Evolutionary conservation across 2,329 filamentous ascomycete genomes (phyloP), one percentile per base, ranked within the genome.

Genomic region (Trichoderma sp.): DNA sequence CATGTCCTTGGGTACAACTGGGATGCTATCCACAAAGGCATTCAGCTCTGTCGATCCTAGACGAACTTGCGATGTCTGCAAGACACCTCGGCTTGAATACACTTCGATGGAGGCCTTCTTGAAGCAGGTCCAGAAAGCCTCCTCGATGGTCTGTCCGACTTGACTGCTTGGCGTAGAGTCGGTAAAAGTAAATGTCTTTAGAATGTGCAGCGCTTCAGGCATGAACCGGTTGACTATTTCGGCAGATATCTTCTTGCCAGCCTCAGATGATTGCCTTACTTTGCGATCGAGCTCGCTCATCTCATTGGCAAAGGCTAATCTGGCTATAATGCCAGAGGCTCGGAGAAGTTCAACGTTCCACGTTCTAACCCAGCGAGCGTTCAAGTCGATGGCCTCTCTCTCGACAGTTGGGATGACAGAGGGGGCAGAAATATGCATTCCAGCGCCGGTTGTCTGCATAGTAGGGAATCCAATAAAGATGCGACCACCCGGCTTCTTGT

Each of bases 401-500:
- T 99, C 97, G 3, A 99, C 97, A 0, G 97, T 99, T 0, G 97
- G 97, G 75, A 99, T 99, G 16, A 99, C 92, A 0, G 96, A 98
- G 1, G 95, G 97, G 0, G 97, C 97, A 14, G 96, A 98, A 35
- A 99, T 93, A 83, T 99, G 97, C 82, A 97, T 93, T 18, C 96
- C 94, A 33, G 96, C 92, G 73, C 96, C 97, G 0, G 97, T 99
- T 0, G 97, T 99, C 85, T 99, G 97, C 79, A 96, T 95, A 1
- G 97, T 99, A 3, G 97, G 96, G 81, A 99, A 99, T 0, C 97
- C 97, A 81, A 99, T 99, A 81, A 98, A 99, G 73, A 99, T 94
- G 71, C 94, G 92, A 7, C 97, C 97, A 9, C 91, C 91, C 0
- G 90, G 90, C 79, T 94, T 94, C 83, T 95, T 97, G 75, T 91